phyloP scores from a whole-genome alignment of 2,329 filamentous ascomycete species.

The Anthostomella pinea region DNA sequence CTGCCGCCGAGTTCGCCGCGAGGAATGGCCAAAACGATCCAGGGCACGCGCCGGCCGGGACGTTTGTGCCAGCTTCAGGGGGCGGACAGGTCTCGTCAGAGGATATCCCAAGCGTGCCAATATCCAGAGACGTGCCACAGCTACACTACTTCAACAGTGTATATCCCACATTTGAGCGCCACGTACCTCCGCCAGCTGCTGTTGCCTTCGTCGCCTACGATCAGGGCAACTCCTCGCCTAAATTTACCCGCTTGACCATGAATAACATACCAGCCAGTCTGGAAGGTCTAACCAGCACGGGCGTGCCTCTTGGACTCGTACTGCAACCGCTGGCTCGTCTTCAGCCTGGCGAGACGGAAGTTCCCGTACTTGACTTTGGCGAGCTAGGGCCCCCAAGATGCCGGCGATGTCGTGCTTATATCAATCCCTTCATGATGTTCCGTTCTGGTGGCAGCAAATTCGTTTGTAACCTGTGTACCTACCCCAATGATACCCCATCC shows the following conservation, averaged over 20 bases:
- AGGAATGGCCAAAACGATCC: conserved; percentile 36
- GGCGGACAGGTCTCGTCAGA: conserved; percentile 82
- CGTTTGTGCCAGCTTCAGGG: conserved; percentile 58
- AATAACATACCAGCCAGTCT: conserved; percentile 86
- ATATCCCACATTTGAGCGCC: conserved; percentile 93
- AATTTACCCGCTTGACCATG: conserved; percentile 85
- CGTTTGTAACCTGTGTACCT: conserved; percentile 96
- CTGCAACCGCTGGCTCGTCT: conserved; percentile 83
- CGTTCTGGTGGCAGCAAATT: conserved; percentile 91
- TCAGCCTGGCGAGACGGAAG: conserved; percentile 78
- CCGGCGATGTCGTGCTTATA: conserved; percentile 88
- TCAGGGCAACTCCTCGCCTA: conserved; percentile 94
- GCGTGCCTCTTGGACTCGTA: conserved; percentile 80
- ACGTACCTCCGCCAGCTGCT: conserved; percentile 83
- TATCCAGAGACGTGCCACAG: conserved; percentile 77
- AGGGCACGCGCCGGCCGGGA: conserved; percentile 40
- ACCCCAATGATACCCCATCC: conserved; percentile 87
- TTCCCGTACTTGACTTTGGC: conserved; percentile 94
- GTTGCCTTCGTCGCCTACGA: conserved; percentile 92
- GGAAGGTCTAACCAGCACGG: conserved; percentile 77
- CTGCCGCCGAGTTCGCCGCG: conserved; percentile 45
- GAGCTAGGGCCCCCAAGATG: conserved; percentile 87
- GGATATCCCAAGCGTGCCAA: conserved; percentile 86
- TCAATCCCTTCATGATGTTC: conserved; percentile 99
- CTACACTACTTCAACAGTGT: conserved; percentile 82